Percentiles rank a stretch among this genome's conserved stretches.
Evolutionary conservation across 2,329 filamentous ascomycete genomes (phyloP).

Genomic region (Aspergillus amoenus): DNA sequence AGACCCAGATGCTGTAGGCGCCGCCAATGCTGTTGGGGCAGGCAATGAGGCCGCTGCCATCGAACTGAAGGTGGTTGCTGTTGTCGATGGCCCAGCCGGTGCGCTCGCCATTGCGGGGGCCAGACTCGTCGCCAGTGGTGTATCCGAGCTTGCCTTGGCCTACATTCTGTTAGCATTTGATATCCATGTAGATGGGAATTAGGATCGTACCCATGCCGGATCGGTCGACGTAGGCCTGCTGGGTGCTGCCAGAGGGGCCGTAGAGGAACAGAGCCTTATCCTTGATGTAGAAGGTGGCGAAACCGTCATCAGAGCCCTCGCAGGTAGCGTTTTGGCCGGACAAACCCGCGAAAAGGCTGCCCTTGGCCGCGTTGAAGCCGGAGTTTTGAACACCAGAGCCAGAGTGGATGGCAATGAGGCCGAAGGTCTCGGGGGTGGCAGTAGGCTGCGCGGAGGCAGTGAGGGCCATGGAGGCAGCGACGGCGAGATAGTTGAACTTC

Average conservation of each 20-base stretch:
- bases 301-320: slow-evolving; percentile 33
- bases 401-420: slow-evolving; percentile 52
- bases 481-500: slow-evolving; percentile 28
- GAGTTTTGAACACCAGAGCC: slow-evolving; percentile 51
- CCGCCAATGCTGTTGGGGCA: slow-evolving; percentile 51
- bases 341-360: slow-evolving; percentile 48
- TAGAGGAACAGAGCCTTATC: slow-evolving; percentile 53
- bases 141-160: slow-evolving; percentile 57
- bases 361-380: slow-evolving; percentile 46
- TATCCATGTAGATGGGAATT: neutral
- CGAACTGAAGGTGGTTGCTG: slow-evolving; percentile 49
- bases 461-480: slow-evolving; percentile 33
- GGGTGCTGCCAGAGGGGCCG: slow-evolving; percentile 42
- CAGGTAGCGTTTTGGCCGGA: slow-evolving; percentile 52
- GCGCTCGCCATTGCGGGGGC: slow-evolving; percentile 47
- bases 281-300: slow-evolving; percentile 53
- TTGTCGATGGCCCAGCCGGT: slow-evolving; percentile 50
- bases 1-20: slow-evolving; percentile 41
- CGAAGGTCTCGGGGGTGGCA: slow-evolving; percentile 41
- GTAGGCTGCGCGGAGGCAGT: slow-evolving; percentile 25
- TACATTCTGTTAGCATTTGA: slow-evolving; percentile 23
- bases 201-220: slow-evolving; percentile 56
- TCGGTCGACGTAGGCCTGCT: slow-evolving; percentile 56
- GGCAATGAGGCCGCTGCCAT: slow-evolving; percentile 48
- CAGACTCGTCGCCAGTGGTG: slow-evolving; percentile 45